A percentile compares a stretch with the other conserved stretches of the same genome.
Evolutionary conservation across 2,329 filamentous ascomycete species (phyloP).

Genomic region (Hymenoscyphus fraxineus): DNA sequence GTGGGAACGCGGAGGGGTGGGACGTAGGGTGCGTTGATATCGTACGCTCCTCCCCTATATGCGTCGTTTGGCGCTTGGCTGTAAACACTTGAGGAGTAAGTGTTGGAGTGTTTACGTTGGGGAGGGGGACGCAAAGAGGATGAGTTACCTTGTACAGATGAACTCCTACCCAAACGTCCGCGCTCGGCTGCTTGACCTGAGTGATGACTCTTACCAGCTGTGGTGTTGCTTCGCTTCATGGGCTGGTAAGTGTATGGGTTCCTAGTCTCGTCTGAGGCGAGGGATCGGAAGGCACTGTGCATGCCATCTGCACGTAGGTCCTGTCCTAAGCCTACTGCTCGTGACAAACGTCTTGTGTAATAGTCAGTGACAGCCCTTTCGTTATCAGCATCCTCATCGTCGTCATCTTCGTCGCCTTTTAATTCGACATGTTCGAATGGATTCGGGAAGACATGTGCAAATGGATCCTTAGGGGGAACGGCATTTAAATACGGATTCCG

Average conservation of each 20-base stretch:
- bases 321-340: background rate
- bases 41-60: background rate
- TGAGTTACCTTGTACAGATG: background rate
- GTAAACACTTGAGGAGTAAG: slow-evolving; percentile 13
- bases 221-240: background rate
- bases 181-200: background rate
- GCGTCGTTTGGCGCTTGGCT: background rate
- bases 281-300: slow-evolving; percentile 16
- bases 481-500: too few species aligned
- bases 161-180: background rate
- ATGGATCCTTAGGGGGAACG: background rate
- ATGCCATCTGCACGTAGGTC: background rate
- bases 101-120: background rate
- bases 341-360: background rate
- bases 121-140: background rate
- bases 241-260: background rate
- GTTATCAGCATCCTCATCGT: background rate
- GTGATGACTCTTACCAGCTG: background rate
- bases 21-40: background rate
- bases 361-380: background rate
- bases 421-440: background rate
- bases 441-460: background rate
- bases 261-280: background rate
- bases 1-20: background rate
- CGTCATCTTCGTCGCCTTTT: background rate